phyloP scores from a whole-genome alignment of 2,329 filamentous ascomycete species.

The Fusarium proliferatum region DNA sequence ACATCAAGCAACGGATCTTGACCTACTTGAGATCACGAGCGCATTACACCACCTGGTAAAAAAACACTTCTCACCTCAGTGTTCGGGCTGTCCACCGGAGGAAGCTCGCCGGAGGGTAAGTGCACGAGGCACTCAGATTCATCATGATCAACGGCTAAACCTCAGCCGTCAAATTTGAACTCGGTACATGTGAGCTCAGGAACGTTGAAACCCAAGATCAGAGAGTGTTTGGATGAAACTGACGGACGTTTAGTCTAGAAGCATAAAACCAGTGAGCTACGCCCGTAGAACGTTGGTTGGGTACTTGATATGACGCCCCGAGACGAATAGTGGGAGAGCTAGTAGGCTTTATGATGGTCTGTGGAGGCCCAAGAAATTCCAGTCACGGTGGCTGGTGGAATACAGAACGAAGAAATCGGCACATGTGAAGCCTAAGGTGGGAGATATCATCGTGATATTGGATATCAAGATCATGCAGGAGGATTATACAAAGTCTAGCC shows the following conservation, averaged over 20 bases:
- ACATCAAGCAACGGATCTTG: neutral
- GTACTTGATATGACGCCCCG: slow-evolving; percentile 2
- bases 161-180: neutral
- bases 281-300: slow-evolving; percentile 2
- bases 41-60: neutral
- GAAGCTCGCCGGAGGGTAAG: neutral
- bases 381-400: neutral
- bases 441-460: neutral
- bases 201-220: neutral
- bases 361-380: slow-evolving; percentile 18
- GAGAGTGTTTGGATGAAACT: slow-evolving; percentile 5
- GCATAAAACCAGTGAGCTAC: neutral
- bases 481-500: neutral
- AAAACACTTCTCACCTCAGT: neutral
- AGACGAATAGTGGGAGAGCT: neutral
- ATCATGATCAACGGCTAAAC: neutral
- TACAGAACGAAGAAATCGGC: neutral
- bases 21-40: neutral
- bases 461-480: neutral
- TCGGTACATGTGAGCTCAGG: neutral
- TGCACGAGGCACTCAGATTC: neutral
- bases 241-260: slow-evolving; percentile 8
- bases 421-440: neutral
- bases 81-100: neutral
- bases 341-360: neutral